phyloP scores from a whole-genome alignment of 768 basidiomycete species.

The Mycena polygramma region DNA sequence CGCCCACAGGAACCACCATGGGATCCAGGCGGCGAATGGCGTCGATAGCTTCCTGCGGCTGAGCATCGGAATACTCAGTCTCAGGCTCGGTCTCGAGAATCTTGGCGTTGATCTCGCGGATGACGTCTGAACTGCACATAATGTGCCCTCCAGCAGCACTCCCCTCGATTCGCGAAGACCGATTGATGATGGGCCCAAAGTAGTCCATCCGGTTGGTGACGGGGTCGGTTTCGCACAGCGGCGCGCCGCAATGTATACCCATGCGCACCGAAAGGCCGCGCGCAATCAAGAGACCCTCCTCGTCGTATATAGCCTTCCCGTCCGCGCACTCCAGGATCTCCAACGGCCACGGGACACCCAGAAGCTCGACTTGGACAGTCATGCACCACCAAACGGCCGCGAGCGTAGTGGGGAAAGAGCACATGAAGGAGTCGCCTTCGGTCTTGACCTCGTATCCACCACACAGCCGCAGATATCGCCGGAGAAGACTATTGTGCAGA shows the following conservation, averaged over 20 bases:
- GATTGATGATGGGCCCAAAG: slow-evolving; percentile 96
- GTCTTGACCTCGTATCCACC: slow-evolving; percentile 99
- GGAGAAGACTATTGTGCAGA: slow-evolving; percentile 88
- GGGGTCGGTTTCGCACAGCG: slow-evolving; percentile 91
- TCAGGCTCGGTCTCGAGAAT: slow-evolving; percentile 67
- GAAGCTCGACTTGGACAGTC: slow-evolving; percentile 84
- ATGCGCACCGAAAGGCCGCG: slow-evolving; percentile 95
- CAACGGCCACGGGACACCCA: slow-evolving; percentile 89
- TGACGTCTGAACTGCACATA: slow-evolving; percentile 89
- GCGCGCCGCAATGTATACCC: slow-evolving; percentile 95
- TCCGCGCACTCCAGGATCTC: slow-evolving; percentile 95
- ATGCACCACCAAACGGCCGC: slow-evolving; percentile 93
- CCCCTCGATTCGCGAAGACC: slow-evolving; percentile 86
- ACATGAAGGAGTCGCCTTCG: slow-evolving; percentile 99
- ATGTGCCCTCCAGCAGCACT: slow-evolving; percentile 94
- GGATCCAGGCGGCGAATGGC: slow-evolving; percentile 82
- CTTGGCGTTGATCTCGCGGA: slow-evolving; percentile 82
- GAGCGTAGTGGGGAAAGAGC: slow-evolving; percentile 91
- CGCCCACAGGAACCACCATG: slow-evolving; percentile 81
- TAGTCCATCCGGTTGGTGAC: slow-evolving; percentile 98
- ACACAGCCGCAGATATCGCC: slow-evolving; percentile 87
- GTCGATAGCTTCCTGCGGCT: slow-evolving; percentile 74
- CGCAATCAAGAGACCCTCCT: slow-evolving; percentile 75
- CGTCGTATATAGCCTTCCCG: slow-evolving; percentile 82
- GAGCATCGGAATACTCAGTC: slow-evolving; percentile 71